Base-by-base conservation (phyloP, 345 rosid genomes). In the Arabis alpina region DNA sequence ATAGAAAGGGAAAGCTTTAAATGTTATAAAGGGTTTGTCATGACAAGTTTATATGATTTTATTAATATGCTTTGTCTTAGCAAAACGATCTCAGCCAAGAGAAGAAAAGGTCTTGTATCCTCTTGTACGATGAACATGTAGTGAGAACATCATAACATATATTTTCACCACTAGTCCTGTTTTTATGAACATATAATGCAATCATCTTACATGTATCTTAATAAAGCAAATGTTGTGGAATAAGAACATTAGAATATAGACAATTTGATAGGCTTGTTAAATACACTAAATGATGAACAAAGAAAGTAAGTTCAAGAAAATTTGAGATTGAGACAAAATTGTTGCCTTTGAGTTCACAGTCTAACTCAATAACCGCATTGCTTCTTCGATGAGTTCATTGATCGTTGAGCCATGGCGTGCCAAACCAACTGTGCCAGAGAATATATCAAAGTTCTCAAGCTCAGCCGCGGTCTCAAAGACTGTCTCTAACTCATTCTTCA, bases 401-500 rank as follows among this genome's bases (percentile, higher is more conserved):
- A 90, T 90, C 3, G 86, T 70, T 25, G 70, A 71, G 71, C 84
- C 84, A 79, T 90, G 95, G 70, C 91, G 80, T 68, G 89, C 84
- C 44, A 90, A 54, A 43, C 96, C 96, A 40, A 85, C 85, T 10
- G 83, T 80, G 50, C 91, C 93, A 0, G 91, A 92, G 84, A 92
- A 90, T 39, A 86, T 80, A 64, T 83, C 86, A 80, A 87, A 90
- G 82, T 80, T 90, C 76, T 92, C 98, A 42, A 87, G 44, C 79
- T 90, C 95, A 37, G 91, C 70, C 4, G 91, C 82, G 13, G 97
- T 85, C 68, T 92, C 93, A 13, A 79, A 61, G 57, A 85, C 92
- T 15, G 68, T 66, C 40, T 85, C 85, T 55, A 88, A 75, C 47
- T 77, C 86, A 64, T 77, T 66, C 77, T 73, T 88, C 85, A 92